Evolutionary conservation across 768 basidiomycete species (phyloP).

Genomic region (Suillus variegatus): DNA sequence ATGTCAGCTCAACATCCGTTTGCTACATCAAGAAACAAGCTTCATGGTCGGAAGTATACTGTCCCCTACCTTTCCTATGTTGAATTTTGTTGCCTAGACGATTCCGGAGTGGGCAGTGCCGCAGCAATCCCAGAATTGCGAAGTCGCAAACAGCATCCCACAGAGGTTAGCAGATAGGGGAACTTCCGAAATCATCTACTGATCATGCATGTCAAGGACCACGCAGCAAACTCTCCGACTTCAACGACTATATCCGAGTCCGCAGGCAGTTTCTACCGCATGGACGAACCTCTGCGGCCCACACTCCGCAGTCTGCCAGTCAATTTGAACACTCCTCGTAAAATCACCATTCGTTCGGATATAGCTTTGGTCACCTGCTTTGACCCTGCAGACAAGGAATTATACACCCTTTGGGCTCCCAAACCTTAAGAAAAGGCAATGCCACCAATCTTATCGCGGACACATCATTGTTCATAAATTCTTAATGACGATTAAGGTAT

Average conservation of each 20-base stretch:
- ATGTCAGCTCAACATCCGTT: not conserved
- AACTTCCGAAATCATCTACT: not conserved
- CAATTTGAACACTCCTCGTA: constrained; percentile 33
- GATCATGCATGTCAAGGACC: constrained; percentile 14
- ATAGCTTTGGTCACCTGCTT: constrained; percentile 71
- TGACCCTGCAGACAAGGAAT: constrained; percentile 71
- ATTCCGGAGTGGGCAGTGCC: constrained; percentile 1
- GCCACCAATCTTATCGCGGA: not conserved
- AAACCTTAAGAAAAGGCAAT: not conserved
- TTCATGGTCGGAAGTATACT: not conserved
- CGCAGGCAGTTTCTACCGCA: constrained; percentile 20
- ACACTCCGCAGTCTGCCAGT: constrained; percentile 19
- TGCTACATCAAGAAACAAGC: not conserved
- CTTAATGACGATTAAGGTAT: not conserved
- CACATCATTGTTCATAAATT: not conserved
- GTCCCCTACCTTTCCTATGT: not conserved
- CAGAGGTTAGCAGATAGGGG: constrained; percentile 16
- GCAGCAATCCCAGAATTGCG: constrained; percentile 17
- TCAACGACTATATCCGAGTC: constrained; percentile 36
- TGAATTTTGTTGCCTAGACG: constrained; percentile 9
- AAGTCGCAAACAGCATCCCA: constrained; percentile 14
- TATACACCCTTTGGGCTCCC: constrained; percentile 79
- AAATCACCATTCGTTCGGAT: constrained; percentile 59
- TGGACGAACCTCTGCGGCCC: constrained; percentile 14
- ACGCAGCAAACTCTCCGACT: constrained; percentile 22